Evolutionary conservation across 1,284 basidiomycete species (phyloP).

Genomic region (Cryptococcus sp.): DNA sequence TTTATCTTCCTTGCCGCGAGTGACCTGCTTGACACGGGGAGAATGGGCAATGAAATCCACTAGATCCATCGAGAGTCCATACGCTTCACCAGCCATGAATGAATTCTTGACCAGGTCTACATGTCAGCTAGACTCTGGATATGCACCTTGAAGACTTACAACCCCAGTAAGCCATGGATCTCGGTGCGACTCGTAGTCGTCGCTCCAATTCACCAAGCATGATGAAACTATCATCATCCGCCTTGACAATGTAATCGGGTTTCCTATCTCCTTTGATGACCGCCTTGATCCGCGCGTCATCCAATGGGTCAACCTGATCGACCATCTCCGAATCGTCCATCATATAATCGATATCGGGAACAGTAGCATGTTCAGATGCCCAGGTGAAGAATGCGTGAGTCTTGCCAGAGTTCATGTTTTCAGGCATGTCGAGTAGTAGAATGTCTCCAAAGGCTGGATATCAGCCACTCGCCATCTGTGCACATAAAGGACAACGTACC

Average conservation of each 20-base stretch:
- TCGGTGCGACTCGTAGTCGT: constrained; percentile 63
- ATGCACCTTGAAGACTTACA: constrained; percentile 50
- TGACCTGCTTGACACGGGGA: constrained; percentile 61
- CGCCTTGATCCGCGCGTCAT: not conserved
- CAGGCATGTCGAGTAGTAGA: constrained; percentile 51
- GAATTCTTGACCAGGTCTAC: constrained; percentile 78
- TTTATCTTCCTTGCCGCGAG: constrained; percentile 89
- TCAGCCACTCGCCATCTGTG: constrained; percentile 1
- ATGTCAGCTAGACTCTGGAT: not conserved
- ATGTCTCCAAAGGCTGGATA: constrained; percentile 61
- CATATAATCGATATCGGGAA: constrained; percentile 56
- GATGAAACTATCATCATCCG: constrained; percentile 90
- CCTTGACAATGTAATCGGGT: constrained; percentile 86
- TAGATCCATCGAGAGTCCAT: constrained; percentile 83
- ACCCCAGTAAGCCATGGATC: constrained; percentile 86
- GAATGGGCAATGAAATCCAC: constrained; percentile 84
- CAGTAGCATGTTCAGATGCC: constrained; percentile 84
- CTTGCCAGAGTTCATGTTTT: constrained; percentile 54
- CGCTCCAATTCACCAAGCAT: constrained; percentile 90
- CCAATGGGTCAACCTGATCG: not conserved
- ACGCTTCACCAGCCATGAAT: constrained; percentile 96
- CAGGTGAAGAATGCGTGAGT: constrained; percentile 51
- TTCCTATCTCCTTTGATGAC: constrained; percentile 38
- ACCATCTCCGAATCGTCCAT: not conserved
- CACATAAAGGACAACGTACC: constrained; percentile 57